These are phyloP conservation scores for Hansenula sp. DNA, from an alignment of 1,139 yeast genomes.

Conservation along the genomic window DNA sequence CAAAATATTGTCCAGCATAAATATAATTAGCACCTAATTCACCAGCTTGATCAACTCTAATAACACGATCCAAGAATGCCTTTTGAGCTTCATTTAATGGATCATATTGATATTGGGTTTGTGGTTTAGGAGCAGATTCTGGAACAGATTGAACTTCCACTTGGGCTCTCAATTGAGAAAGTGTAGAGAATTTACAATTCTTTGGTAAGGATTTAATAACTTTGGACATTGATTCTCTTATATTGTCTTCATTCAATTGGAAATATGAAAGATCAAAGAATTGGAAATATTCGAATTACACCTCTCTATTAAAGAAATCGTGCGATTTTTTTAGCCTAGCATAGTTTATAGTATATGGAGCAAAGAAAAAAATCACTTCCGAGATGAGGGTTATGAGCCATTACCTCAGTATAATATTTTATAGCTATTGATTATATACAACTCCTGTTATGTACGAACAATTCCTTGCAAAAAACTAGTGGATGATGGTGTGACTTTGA, in stretches of 20 bases:
- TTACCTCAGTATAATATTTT: too few species aligned
- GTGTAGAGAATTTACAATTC: slow-evolving; percentile 15
- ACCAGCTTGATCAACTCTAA: slow-evolving; percentile 97
- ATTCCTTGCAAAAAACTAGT: slow-evolving; percentile 17
- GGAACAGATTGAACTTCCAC: slow-evolving; percentile 3
- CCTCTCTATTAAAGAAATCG: too few species aligned
- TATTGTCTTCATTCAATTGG: neutral
- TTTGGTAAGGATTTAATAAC: neutral
- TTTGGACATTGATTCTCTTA: neutral
- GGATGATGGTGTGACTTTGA: slow-evolving; percentile 19
- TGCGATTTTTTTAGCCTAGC: too few species aligned
- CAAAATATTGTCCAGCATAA: slow-evolving; percentile 85
- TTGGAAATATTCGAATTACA: too few species aligned
- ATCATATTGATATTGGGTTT: slow-evolving; percentile 8
- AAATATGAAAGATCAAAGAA: neutral
- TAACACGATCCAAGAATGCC: slow-evolving; percentile 69
- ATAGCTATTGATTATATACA: too few species aligned
- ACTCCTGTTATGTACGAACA: neutral
- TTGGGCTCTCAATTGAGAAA: slow-evolving; percentile 17
- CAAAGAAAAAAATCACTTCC: too few species aligned
- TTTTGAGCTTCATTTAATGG: slow-evolving; percentile 54
- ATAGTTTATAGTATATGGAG: too few species aligned
- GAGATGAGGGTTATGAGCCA: too few species aligned
- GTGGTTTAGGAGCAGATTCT: neutral
- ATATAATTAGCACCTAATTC: slow-evolving; percentile 97